phyloP scores from a whole-genome alignment of 1,284 basidiomycete genomes.

The Anthracocystis setariae region DNA sequence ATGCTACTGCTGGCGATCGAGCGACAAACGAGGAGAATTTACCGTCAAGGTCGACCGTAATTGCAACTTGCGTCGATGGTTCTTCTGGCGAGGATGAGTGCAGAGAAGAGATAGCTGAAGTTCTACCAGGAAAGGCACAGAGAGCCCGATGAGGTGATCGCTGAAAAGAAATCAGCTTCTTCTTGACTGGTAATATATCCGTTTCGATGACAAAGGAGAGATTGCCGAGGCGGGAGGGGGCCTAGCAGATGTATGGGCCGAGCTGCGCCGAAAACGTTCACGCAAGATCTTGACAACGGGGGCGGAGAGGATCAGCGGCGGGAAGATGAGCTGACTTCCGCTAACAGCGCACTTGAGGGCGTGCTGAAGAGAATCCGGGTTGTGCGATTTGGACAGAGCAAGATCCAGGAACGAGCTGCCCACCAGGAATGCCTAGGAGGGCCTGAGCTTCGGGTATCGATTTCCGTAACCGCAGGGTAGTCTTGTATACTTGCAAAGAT shows the following conservation, averaged over 20 bases:
- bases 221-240: not conserved
- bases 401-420: not conserved
- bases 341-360: slow-evolving; percentile 6
- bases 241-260: slow-evolving; percentile 13
- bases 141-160: no score
- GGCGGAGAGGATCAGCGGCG: slow-evolving; percentile 15
- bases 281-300: slow-evolving; percentile 4
- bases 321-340: slow-evolving; percentile 18
- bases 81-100: not conserved
- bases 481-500: slow-evolving; percentile 5
- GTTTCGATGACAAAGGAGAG: slow-evolving; percentile 9
- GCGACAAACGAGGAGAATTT: not conserved
- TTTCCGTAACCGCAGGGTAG: slow-evolving; percentile 11
- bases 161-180: no score
- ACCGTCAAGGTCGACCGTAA: not conserved
- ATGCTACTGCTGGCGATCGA: slow-evolving; percentile 4
- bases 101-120: no score
- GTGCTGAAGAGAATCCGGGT: slow-evolving; percentile 8
- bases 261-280: slow-evolving; percentile 11
- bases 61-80: not conserved
- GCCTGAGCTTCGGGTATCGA: slow-evolving; percentile 22
- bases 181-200: slow-evolving; percentile 4
- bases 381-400: not conserved
- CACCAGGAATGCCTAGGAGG: slow-evolving; percentile 5
- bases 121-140: no score